These are phyloP conservation scores for Cladophialophora bantiana DNA, from an alignment of 2,329 filamentous ascomycete species.

Conservation along the genomic window DNA sequence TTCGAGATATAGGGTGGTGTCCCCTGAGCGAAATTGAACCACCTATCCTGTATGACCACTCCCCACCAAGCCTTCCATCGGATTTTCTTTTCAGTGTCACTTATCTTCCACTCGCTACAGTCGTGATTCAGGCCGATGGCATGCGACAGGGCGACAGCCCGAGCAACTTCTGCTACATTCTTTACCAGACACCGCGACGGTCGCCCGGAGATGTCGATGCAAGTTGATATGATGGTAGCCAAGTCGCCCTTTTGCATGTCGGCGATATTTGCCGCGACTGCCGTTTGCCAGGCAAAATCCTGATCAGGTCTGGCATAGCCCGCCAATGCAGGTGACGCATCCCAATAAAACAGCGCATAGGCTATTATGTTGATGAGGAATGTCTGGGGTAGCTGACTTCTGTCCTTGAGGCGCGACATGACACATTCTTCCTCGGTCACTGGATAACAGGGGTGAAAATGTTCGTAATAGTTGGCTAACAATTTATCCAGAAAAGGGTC, in stretches of 20 bases:
- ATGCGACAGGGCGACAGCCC: conserved; percentile 62
- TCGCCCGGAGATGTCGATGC: conserved; percentile 66
- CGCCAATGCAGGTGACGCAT: conserved; percentile 54
- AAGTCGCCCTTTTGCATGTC: conserved; percentile 66
- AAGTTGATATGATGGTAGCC: conserved; percentile 63
- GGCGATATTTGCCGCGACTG: conserved; percentile 63
- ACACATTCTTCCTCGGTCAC: conserved; percentile 65
- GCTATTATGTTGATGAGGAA: conserved; percentile 66
- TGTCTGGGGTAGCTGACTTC: conserved; percentile 60
- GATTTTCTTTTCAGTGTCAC: conserved; percentile 58
- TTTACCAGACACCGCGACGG: conserved; percentile 47
- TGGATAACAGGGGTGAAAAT: conserved; percentile 67
- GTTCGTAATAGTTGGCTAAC: conserved; percentile 61
- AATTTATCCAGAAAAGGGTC: conserved; percentile 62
- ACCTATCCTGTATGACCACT: conserved; percentile 63
- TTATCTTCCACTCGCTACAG: conserved; percentile 61
- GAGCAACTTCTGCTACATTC: conserved; percentile 62
- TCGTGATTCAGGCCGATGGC: conserved; percentile 64
- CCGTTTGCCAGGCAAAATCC: conserved; percentile 68
- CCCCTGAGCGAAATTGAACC: conserved; percentile 64
- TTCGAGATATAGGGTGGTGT: conserved; percentile 61
- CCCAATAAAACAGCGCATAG: conserved; percentile 66
- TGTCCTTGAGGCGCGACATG: conserved; percentile 57
- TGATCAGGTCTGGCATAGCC: conserved; percentile 62
- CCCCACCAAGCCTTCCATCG: conserved; percentile 65